A percentile compares a stretch with the other conserved stretches of the same genome.
Evolutionary conservation across 495 filamentous ascomycete species (phyloP).

Genomic region (Xylona heveae): DNA sequence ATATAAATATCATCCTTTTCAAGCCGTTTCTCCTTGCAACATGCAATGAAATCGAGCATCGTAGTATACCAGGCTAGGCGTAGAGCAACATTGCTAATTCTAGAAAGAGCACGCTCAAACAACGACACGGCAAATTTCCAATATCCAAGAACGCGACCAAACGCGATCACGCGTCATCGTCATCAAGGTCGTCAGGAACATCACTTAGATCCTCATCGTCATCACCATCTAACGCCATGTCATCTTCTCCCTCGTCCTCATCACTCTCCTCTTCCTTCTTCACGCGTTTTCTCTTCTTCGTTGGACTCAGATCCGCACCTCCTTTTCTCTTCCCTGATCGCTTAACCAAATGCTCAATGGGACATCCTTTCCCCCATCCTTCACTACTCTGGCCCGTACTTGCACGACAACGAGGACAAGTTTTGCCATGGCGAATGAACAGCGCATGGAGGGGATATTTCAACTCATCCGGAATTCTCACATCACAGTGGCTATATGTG

Average conservation of each 20-base stretch:
- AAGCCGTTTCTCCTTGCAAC: no score
- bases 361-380: constrained; percentile 20
- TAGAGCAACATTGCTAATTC: no score
- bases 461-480: constrained; percentile 57
- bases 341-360: constrained; percentile 21
- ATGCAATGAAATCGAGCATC: no score
- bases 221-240: constrained; percentile 1
- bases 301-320: neutral
- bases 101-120: no score
- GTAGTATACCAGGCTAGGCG: no score
- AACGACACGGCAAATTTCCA: no score
- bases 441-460: constrained; percentile 83
- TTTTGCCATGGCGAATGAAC: constrained; percentile 69
- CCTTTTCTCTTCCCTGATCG: constrained; percentile 16
- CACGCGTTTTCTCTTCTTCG: constrained; percentile 1
- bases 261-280: constrained; percentile 1
- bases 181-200: neutral
- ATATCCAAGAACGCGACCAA: no score
- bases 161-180: neutral
- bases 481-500: constrained; percentile 63
- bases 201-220: constrained; percentile 1
- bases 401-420: constrained; percentile 57
- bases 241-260: neutral
- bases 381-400: constrained; percentile 14
- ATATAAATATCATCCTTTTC: no score